Evolutionary conservation across 129 eudicot genomes (phyloP).

Genomic region (Flaveria robusta): DNA sequence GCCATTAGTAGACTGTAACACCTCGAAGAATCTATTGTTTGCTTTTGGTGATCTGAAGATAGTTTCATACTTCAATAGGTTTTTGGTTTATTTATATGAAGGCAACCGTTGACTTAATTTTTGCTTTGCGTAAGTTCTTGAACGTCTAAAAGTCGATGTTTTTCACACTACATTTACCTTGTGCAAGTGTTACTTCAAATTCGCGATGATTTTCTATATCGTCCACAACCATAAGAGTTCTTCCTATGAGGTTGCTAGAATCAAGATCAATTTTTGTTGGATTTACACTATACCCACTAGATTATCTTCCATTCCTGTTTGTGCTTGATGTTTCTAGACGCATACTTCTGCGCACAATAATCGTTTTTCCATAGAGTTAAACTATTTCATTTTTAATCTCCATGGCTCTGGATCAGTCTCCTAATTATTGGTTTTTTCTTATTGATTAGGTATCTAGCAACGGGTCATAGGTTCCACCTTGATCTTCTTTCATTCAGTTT

Average conservation of each 20-base stretch:
- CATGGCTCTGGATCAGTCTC: conserved; percentile 33
- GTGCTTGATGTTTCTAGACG: not conserved
- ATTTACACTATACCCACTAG: not conserved
- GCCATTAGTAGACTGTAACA: too few species aligned
- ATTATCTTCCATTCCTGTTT: not conserved
- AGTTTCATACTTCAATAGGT: too few species aligned
- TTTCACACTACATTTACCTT: not conserved
- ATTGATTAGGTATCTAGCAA: conserved; percentile 87
- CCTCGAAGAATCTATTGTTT: too few species aligned
- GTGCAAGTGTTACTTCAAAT: not conserved
- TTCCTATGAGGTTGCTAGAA: conserved; percentile 19
- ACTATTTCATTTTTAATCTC: conserved; percentile 1
- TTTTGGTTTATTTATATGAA: conserved; percentile 5
- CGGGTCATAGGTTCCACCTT: conserved; percentile 51
- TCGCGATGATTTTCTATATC: not conserved
- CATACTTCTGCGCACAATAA: not conserved
- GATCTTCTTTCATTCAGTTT: conserved; percentile 51
- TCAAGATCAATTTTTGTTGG: conserved; percentile 20
- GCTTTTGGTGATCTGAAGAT: too few species aligned
- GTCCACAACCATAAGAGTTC: not conserved
- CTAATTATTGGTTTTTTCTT: conserved; percentile 56
- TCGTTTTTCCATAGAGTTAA: not conserved
- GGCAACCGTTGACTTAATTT: not conserved
- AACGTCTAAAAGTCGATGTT: not conserved
- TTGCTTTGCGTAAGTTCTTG: conserved; percentile 17